These are phyloP conservation scores for Clavaria fumosa DNA, from an alignment of 768 basidiomycete genomes.

Conservation along the genomic window DNA sequence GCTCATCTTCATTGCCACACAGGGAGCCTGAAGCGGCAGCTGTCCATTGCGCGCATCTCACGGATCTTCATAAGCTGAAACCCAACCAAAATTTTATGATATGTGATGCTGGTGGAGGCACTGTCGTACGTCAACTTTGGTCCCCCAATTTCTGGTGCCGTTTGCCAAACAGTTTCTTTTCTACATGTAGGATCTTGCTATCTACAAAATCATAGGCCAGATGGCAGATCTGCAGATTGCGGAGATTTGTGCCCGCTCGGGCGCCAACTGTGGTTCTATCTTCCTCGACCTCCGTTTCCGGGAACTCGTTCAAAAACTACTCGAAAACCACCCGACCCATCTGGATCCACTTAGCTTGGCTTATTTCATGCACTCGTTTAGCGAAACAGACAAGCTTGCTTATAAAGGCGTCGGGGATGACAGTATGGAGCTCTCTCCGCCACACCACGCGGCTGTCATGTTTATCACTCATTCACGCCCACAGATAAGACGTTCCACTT, in stretches of 20 bases:
- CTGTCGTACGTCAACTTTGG: constrained; percentile 10
- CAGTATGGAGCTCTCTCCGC: constrained; percentile 26
- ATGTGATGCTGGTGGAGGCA: constrained; percentile 74
- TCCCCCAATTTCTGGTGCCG: too few species aligned
- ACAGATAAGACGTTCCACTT: constrained; percentile 76
- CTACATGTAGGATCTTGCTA: constrained; percentile 25
- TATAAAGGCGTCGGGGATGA: constrained; percentile 66
- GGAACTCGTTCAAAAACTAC: constrained; percentile 56
- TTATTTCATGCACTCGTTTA: constrained; percentile 81
- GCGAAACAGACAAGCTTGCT: constrained; percentile 73
- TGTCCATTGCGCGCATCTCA: constrained; percentile 73
- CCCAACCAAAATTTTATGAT: constrained; percentile 80
- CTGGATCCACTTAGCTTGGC: constrained; percentile 69
- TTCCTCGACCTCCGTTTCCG: constrained; percentile 81
- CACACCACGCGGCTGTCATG: neutral
- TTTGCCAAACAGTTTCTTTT: too few species aligned
- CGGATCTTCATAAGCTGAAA: constrained; percentile 62
- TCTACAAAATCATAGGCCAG: constrained; percentile 70
- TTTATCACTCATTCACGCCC: constrained; percentile 3
- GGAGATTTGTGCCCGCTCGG: constrained; percentile 78
- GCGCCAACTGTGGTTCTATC: constrained; percentile 75
- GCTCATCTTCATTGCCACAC: constrained; percentile 6
- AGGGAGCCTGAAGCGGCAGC: constrained; percentile 70
- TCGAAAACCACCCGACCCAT: constrained; percentile 75
- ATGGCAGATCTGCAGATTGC: constrained; percentile 77